Base-by-base conservation (phyloP, 768 basidiomycete genomes). In the Lactarius sp. region DNA sequence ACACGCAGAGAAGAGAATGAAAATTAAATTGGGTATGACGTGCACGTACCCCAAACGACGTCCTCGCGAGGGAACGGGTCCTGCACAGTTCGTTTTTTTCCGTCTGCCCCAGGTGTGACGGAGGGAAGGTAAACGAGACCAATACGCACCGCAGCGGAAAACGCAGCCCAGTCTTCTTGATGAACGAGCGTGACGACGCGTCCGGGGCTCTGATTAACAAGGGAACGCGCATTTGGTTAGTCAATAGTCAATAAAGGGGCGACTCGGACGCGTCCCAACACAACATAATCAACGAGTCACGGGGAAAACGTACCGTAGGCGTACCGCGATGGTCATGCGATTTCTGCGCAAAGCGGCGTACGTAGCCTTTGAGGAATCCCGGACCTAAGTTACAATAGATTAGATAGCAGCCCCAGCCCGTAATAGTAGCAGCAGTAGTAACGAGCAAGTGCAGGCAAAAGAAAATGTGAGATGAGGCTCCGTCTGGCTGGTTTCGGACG, bases 241-340 rank as follows among this genome's bases (percentile, higher is more conserved):
- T 27, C 22, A n/a, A n/a, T n/a, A n/a, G n/a, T n/a, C n/a, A n/a
- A n/a, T n/a, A n/a, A n/a, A n/a, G 22, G 22, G 22, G 22, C 22
- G 22, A 27, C 22, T 27, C 22, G 22, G 22, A 2, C 22, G 22
- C 22, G 22, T 27, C 22, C 22, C 27, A 22, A 27, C 27, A 27
- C 2, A 27, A 4, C n/a, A n/a, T n/a, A 12, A 8, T 46, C 6
- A 22, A n/a, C 1, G 62, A 13, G 4, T 41, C 14, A 13, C 14
- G 18, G 8, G 41, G 52, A 50, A 20, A 41, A 27, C 20, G 6
- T 60, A 14, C 12, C 74, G 57, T 44, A 90, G 86, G 90, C 0
- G 93, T 95, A 20, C 94, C 94, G 12, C 94, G 82, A 74, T 98
- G 94, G 71, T 98, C 94, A 72, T 93, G 90, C 60, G 92, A 95